A percentile compares a stretch with the other conserved stretches of the same genome.
phyloP scores from a whole-genome alignment of 164 flowering plant species.

The Liriodendron chinense region DNA sequence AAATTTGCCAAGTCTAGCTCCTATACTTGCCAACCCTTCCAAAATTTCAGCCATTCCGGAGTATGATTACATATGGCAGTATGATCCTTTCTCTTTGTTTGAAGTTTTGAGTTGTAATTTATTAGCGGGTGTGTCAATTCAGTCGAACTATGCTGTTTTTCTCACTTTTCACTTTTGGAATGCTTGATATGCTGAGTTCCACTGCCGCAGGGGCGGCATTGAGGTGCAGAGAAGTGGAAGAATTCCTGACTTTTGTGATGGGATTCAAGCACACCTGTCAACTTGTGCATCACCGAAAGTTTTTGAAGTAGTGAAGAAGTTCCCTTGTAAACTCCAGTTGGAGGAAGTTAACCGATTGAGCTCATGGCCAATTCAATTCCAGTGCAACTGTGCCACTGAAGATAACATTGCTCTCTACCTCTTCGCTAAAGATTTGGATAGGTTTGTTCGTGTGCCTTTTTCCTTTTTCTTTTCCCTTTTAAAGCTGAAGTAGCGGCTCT shows the following conservation, averaged over 20 bases:
- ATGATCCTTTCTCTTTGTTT: conserved; percentile 32
- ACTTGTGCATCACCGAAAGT: conserved; percentile 73
- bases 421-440: conserved; percentile 82
- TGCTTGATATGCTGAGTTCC: conserved; percentile 4
- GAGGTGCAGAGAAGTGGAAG: conserved; percentile 60
- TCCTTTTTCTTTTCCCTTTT: background rate
- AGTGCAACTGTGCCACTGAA: conserved; percentile 54
- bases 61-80: conserved; percentile 88
- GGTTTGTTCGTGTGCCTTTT: conserved; percentile 35
- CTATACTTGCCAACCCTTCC: conserved; percentile 13
- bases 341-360: conserved; percentile 70
- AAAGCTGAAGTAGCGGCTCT: background rate
- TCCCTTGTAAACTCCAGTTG: conserved; percentile 49
- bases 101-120: background rate
- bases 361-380: conserved; percentile 82
- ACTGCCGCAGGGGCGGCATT: conserved; percentile 67
- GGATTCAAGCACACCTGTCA: conserved; percentile 92
- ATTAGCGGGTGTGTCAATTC: background rate
- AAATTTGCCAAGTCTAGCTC: conserved; percentile 21
- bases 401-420: conserved; percentile 87
- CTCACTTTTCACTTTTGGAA: background rate
- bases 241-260: conserved; percentile 44
- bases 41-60: conserved; percentile 65
- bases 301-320: conserved; percentile 58
- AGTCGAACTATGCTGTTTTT: background rate